Evolutionary conservation across 192 early-diverging fungal species (phyloP).

Genomic region (Dissophora ornata): DNA sequence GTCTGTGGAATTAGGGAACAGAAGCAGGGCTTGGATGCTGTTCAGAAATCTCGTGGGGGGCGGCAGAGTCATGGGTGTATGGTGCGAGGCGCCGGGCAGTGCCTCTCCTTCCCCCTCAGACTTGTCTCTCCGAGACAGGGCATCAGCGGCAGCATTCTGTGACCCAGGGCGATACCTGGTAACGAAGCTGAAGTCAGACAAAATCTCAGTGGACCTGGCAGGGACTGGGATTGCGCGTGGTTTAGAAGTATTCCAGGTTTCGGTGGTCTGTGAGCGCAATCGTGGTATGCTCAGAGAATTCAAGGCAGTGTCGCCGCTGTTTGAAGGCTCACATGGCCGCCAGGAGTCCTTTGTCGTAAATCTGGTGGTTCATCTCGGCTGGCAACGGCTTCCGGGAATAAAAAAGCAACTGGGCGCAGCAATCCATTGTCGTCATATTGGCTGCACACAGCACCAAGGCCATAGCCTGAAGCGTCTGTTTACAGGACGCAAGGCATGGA

Average conservation of each 20-base stretch:
- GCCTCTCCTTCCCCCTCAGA: conserved; percentile 27
- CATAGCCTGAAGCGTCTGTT: conserved; percentile 56
- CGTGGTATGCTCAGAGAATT: background rate
- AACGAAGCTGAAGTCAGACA: conserved; percentile 30
- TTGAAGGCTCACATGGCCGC: conserved; percentile 30
- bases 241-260: conserved; percentile 56
- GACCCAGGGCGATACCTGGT: conserved; percentile 36
- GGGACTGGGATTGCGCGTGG: conserved; percentile 25
- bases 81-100: background rate
- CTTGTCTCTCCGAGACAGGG: conserved; percentile 35
- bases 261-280: conserved; percentile 11
- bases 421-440: conserved; percentile 26
- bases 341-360: conserved; percentile 34
- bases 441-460: conserved; percentile 46
- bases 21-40: background rate
- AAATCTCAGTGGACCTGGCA: conserved; percentile 45
- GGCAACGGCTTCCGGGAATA: conserved; percentile 12
- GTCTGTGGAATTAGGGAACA: conserved; percentile 2
- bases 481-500: conserved; percentile 36
- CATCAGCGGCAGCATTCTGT: conserved; percentile 43
- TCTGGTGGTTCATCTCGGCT: conserved; percentile 40
- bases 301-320: conserved; percentile 42
- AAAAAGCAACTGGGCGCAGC: conserved; percentile 29
- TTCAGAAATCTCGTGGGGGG: conserved; percentile 10
- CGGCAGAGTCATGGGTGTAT: conserved; percentile 9